A percentile compares a stretch with the other conserved stretches of the same genome.
phyloP scores from a whole-genome alignment of 2,329 filamentous ascomycete species.

The Fusarium metavorans region DNA sequence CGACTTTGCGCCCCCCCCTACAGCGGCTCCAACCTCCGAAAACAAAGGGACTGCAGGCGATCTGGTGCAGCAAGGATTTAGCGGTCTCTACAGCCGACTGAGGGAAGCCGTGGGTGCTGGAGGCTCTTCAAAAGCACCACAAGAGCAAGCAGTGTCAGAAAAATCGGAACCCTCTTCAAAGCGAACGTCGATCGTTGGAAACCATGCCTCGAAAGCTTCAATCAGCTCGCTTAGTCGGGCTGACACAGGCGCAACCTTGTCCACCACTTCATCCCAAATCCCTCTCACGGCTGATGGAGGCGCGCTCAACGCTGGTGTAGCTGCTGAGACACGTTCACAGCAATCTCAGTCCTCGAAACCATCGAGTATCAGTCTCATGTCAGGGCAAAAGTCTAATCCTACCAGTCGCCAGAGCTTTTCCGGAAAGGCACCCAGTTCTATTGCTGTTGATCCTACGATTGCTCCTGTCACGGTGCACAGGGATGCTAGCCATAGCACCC shows the following conservation, averaged over 20 bases:
- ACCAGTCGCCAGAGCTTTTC: constrained; percentile 55
- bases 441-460: constrained; percentile 58
- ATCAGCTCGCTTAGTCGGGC: constrained; percentile 56
- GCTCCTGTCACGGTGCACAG: constrained; percentile 64
- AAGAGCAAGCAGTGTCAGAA: constrained; percentile 47
- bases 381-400: constrained; percentile 57
- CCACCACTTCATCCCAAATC: constrained; percentile 47
- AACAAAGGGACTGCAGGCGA: constrained; percentile 78
- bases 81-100: constrained; percentile 88
- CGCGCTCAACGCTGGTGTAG: constrained; percentile 49
- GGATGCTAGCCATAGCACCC: constrained; percentile 58
- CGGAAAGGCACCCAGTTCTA: constrained; percentile 57
- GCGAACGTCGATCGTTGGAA: constrained; percentile 55
- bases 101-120: constrained; percentile 82
- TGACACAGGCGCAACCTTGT: constrained; percentile 52
- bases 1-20: constrained; percentile 83
- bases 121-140: constrained; percentile 56
- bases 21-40: constrained; percentile 69
- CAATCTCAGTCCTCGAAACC: constrained; percentile 59
- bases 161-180: constrained; percentile 53
- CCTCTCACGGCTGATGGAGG: constrained; percentile 52
- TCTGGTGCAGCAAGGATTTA: constrained; percentile 85
- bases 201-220: constrained; percentile 57
- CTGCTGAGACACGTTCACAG: constrained; percentile 56
- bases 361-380: constrained; percentile 61